These are phyloP conservation scores for Kodamaea lidongshanica DNA, from an alignment of 805 yeast genomes.

Conservation along the genomic window DNA sequence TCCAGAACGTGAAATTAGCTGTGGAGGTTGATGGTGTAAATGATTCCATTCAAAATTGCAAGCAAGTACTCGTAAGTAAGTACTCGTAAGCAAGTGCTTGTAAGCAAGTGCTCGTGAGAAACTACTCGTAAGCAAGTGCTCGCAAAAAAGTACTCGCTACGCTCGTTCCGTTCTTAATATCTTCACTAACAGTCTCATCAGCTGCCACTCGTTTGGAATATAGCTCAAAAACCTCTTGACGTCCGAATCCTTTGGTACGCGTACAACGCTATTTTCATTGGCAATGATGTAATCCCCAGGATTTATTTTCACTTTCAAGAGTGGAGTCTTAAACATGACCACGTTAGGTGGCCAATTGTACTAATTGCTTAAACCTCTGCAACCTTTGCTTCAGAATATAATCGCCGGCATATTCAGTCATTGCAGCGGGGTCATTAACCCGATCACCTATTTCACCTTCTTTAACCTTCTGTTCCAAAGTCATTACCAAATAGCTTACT, in stretches of 20 bases:
- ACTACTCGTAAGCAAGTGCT: no score
- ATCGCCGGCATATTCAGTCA: slow-evolving; percentile 11
- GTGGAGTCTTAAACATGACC: no score
- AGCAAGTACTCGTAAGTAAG: no score
- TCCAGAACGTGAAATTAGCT: no score
- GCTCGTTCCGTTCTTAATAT: slow-evolving; percentile 59
- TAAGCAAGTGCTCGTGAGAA: no score
- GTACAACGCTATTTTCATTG: slow-evolving; percentile 81
- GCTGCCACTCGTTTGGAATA: slow-evolving; percentile 65
- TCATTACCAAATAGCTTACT: slow-evolving; percentile 24
- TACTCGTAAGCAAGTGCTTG: no score
- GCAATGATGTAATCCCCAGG: slow-evolving; percentile 74
- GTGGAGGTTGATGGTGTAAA: no score
- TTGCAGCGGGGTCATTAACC: slow-evolving; percentile 14
- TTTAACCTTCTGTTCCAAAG: slow-evolving; percentile 26
- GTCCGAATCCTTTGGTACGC: slow-evolving; percentile 30
- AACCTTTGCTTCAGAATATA: slow-evolving; percentile 11
- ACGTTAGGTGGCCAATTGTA: no score
- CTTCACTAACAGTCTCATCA: slow-evolving; percentile 65
- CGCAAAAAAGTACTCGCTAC: no score
- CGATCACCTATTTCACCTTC: slow-evolving; percentile 30
- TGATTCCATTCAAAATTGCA: no score
- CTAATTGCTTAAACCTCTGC: slow-evolving; percentile 20
- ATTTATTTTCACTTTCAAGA: slow-evolving; percentile 41
- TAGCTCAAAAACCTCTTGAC: slow-evolving; percentile 42